Evolutionary conservation across 2,329 filamentous ascomycete genomes (phyloP).

Genomic region (Diatrype stigma): DNA sequence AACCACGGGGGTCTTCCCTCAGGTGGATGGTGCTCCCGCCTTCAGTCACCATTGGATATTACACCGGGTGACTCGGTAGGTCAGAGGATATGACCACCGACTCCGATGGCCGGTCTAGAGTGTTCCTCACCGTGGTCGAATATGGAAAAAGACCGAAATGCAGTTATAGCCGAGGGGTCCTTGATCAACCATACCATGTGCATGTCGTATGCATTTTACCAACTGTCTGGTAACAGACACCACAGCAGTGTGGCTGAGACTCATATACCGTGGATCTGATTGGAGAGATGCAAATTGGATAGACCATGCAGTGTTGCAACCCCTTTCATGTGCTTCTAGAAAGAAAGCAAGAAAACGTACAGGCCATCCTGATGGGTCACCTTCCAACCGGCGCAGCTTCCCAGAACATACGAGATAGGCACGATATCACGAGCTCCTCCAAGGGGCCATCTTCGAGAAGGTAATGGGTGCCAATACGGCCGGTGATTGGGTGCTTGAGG

Average conservation of each 20-base stretch:
- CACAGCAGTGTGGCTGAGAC: not conserved
- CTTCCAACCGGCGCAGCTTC: constrained; percentile 13
- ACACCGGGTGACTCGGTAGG: not conserved
- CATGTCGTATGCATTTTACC: not conserved
- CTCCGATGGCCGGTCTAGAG: not conserved
- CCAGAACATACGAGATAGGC: constrained; percentile 1
- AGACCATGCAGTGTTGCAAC: not conserved
- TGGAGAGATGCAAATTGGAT: not conserved
- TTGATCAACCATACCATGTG: not conserved
- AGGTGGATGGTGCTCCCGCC: not conserved
- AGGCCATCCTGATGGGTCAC: not conserved
- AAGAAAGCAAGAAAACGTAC: not conserved
- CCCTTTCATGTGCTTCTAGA: not conserved
- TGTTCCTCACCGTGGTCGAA: not conserved
- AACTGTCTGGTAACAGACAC: not conserved
- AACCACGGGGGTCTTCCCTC: not conserved
- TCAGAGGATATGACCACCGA: not conserved
- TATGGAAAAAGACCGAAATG: not conserved
- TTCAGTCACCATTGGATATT: not conserved
- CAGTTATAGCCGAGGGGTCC: not conserved
- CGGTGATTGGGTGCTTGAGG: not conserved
- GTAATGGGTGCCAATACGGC: not conserved
- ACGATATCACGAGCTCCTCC: not conserved
- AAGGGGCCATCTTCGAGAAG: no score
- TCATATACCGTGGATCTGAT: not conserved